These are phyloP conservation scores for Maudiozyma humilis DNA, from an alignment of 1,139 yeast genomes.

Conservation along the genomic window DNA sequence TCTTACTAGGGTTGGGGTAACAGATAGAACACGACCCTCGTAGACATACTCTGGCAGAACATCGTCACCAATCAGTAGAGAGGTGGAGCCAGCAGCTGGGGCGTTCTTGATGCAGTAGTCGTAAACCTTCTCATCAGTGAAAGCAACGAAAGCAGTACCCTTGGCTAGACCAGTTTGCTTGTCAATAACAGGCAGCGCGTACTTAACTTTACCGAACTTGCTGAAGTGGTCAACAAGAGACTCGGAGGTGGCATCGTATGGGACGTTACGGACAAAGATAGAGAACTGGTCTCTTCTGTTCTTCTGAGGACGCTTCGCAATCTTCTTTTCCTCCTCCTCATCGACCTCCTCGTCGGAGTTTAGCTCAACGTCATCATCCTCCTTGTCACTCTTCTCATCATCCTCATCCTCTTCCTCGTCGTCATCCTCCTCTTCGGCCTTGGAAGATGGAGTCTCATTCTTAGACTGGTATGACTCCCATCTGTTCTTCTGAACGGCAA, in stretches of 20 bases:
- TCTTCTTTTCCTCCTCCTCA: constrained; percentile 32
- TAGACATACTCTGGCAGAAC: constrained; percentile 82
- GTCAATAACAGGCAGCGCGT: constrained; percentile 90
- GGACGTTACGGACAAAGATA: constrained; percentile 82
- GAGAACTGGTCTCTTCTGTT: constrained; percentile 65
- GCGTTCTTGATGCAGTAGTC: constrained; percentile 66
- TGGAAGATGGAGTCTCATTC: constrained; percentile 35
- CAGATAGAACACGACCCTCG: constrained; percentile 82
- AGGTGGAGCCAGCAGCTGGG: constrained; percentile 67
- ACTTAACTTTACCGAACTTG: constrained; percentile 79
- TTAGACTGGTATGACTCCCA: constrained; percentile 54
- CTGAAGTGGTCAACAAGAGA: constrained; percentile 67
- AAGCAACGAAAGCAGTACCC: constrained; percentile 95
- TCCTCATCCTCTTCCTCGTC: constrained; percentile 32
- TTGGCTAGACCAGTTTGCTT: constrained; percentile 75
- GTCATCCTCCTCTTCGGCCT: constrained; percentile 33
- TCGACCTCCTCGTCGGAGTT: constrained; percentile 27
- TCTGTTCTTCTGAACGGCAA: constrained; percentile 78
- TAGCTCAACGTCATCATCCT: constrained; percentile 28
- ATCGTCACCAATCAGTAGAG: constrained; percentile 84
- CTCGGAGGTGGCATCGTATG: constrained; percentile 88
- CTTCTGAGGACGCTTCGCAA: constrained; percentile 33
- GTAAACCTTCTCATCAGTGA: constrained; percentile 53
- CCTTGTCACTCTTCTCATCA: constrained; percentile 34
- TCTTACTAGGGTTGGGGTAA: constrained; percentile 80